Conservation (phyloP, 148 eudicot species). For the Silene latifolia region DNA sequence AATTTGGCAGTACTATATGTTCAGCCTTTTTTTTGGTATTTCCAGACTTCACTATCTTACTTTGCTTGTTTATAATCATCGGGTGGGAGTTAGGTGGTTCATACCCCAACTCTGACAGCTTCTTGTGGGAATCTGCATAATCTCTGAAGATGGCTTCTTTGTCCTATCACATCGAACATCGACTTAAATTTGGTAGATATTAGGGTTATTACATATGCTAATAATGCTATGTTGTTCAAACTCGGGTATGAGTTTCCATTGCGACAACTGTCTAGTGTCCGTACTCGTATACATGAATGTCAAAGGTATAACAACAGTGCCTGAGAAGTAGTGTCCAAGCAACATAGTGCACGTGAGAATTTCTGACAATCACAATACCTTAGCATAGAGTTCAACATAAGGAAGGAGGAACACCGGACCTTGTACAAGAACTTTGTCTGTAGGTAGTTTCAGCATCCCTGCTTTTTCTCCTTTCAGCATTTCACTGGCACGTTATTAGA, state of each 20-base stretch:
- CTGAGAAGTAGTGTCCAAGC: no score
- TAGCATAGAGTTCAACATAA: conserved; percentile 66
- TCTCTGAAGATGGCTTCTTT: conserved; percentile 78
- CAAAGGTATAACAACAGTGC: no score
- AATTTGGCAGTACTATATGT: background rate
- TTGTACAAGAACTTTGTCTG: conserved; percentile 63
- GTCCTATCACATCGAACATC: conserved; percentile 37
- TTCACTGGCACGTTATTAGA: no score
- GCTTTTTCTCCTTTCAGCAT: conserved; percentile 53
- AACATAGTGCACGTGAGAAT: no score
- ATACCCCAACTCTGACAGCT: conserved; percentile 76
- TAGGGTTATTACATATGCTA: no score
- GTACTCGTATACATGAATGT: background rate
- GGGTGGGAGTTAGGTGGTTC: conserved; percentile 23
- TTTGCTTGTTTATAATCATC: background rate
- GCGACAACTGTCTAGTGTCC: no score
- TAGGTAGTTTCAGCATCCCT: conserved; percentile 72
- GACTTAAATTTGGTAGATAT: background rate
- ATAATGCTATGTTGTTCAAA: no score
- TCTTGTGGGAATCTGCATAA: conserved; percentile 87
- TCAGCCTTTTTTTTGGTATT: no score
- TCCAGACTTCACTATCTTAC: background rate
- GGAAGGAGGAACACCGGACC: conserved; percentile 53
- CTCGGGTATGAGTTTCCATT: no score
- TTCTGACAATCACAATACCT: conserved; percentile 33